Evolutionary conservation across 73 alveolate species (phyloP).

Genomic region (Stentor coeruleus): DNA sequence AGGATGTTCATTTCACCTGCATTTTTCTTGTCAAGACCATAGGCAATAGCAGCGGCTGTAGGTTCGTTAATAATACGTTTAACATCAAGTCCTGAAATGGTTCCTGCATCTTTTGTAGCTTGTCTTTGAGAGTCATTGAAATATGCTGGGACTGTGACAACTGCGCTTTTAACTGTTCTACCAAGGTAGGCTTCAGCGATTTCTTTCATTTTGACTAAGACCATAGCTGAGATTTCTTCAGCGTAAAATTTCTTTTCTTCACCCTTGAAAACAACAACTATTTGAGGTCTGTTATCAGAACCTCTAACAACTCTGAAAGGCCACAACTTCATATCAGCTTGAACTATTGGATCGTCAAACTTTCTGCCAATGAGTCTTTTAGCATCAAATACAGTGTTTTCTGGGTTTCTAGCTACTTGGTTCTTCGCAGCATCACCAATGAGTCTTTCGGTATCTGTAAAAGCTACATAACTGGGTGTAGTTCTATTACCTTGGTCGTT

Average conservation of each 20-base stretch:
- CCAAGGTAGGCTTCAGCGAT: conserved; percentile 74
- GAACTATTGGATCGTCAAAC: conserved; percentile 84
- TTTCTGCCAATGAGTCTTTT: conserved; percentile 94
- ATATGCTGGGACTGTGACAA: conserved; percentile 83
- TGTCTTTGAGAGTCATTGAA: conserved; percentile 79
- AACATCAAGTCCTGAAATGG: conserved; percentile 69
- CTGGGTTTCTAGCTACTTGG: conserved; percentile 93
- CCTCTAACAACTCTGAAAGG: conserved; percentile 94
- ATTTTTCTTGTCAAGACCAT: conserved; percentile 89
- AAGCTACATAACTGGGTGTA: conserved; percentile 96
- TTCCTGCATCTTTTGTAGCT: conserved; percentile 83
- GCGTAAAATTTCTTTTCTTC: conserved; percentile 65
- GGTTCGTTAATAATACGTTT: conserved; percentile 78
- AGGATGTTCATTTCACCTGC: conserved; percentile 78
- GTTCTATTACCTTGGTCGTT: conserved; percentile 96
- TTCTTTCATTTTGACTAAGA: conserved; percentile 76
- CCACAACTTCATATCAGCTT: conserved; percentile 84
- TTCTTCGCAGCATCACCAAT: conserved; percentile 97
- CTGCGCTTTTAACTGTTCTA: conserved; percentile 69
- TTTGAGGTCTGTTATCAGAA: conserved; percentile 88
- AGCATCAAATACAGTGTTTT: conserved; percentile 86
- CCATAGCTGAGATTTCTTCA: conserved; percentile 95
- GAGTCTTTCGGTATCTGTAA: conserved; percentile 90
- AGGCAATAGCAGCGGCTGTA: conserved; percentile 94
- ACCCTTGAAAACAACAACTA: conserved; percentile 67